Percentiles rank a stretch among this genome's conserved stretches.
phyloP scores from a whole-genome alignment of 225 moss, liverwort and hornwort species.

The Straminergon stramineum region DNA sequence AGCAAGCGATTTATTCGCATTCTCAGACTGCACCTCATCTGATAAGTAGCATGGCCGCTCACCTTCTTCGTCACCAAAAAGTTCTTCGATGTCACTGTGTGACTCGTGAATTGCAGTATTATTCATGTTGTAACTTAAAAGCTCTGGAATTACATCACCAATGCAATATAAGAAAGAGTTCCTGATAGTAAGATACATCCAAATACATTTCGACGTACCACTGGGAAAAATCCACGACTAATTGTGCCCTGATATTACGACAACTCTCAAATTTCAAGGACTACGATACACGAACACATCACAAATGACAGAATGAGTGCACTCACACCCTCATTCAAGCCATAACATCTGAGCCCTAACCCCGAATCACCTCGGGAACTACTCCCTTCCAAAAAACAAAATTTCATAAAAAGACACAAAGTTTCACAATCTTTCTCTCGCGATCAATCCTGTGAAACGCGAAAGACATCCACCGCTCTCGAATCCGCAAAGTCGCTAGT shows the following conservation, averaged over 20 bases:
- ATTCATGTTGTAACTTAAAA: slow-evolving; percentile 8
- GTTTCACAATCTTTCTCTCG: neutral
- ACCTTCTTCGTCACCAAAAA: slow-evolving; percentile 53
- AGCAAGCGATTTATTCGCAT: neutral
- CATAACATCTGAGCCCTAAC: neutral
- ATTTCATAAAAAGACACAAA: neutral
- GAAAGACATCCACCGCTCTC: neutral
- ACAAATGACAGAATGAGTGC: neutral
- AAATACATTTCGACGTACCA: neutral
- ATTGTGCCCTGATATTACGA: neutral
- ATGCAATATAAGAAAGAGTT: neutral
- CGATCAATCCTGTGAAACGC: neutral
- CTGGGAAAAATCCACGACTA: neutral
- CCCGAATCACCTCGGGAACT: neutral
- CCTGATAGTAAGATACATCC: neutral
- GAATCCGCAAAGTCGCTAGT: neutral
- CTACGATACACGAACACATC: neutral
- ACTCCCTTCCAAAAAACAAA: neutral
- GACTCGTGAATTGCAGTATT: slow-evolving; percentile 28
- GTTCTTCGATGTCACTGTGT: slow-evolving; percentile 57
- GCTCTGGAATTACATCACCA: slow-evolving; percentile 13
- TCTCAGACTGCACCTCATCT: slow-evolving; percentile 25
- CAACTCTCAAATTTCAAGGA: neutral
- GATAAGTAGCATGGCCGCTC: slow-evolving; percentile 80
- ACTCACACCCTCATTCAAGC: neutral